Evolutionary conservation across 331 rosid species (phyloP).

Genomic region (Dryas integrifolia): DNA sequence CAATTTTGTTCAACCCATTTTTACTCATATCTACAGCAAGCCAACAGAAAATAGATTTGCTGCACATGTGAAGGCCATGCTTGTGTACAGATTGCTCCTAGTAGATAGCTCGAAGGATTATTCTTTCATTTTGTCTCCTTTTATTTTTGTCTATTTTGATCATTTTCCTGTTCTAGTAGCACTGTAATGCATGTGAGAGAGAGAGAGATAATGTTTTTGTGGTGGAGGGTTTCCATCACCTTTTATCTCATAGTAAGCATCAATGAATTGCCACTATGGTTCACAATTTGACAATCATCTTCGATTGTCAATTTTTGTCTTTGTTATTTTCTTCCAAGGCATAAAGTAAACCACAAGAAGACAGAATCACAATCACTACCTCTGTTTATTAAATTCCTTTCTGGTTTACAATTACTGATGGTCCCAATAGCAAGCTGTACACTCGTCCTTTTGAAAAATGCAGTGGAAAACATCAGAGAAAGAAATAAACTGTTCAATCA

Average conservation of each 20-base stretch:
- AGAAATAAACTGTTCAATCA: neutral
- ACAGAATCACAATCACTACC: neutral
- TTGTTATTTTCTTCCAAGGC: constrained; percentile 7
- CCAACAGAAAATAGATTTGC: neutral
- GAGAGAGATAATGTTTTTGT: constrained; percentile 54
- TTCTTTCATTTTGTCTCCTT: constrained; percentile 8
- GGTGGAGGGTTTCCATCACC: constrained; percentile 44
- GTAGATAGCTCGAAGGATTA: neutral
- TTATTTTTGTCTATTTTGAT: constrained; percentile 5
- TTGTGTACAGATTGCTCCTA: neutral
- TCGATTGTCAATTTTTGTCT: constrained; percentile 23
- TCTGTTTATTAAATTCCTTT: constrained; percentile 2
- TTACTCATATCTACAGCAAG: neutral
- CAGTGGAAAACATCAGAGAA: neutral
- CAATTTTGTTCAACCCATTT: neutral
- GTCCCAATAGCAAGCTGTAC: constrained; percentile 20
- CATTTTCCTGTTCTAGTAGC: neutral
- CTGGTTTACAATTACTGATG: constrained; percentile 14
- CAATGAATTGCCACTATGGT: constrained; percentile 23
- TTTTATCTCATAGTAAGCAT: neutral
- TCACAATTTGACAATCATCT: constrained; percentile 26
- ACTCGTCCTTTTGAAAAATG: neutral
- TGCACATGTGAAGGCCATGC: neutral
- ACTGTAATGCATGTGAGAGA: constrained; percentile 1
- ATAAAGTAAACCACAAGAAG: neutral